Evolutionary conservation across 2,329 filamentous ascomycete species (phyloP).

Genomic region (Allantophomopsis cytisporea): DNA sequence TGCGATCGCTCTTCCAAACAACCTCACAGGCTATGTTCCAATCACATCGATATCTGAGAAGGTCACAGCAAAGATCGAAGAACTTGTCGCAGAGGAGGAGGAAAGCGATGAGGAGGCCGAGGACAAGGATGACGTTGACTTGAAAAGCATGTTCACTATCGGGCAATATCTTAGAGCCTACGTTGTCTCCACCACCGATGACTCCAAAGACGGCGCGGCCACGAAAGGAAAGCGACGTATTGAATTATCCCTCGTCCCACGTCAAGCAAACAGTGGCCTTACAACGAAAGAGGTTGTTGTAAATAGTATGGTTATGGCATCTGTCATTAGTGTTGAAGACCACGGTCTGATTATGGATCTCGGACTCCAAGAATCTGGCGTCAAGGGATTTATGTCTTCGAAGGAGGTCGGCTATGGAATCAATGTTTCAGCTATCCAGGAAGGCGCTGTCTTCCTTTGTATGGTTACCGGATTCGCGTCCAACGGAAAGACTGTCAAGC

Average conservation of each 20-base stretch:
- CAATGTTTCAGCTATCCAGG: slow-evolving; percentile 55
- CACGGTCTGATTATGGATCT: slow-evolving; percentile 91
- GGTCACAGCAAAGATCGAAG: slow-evolving; percentile 63
- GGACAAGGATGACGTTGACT: slow-evolving; percentile 48
- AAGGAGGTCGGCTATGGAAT: slow-evolving; percentile 62
- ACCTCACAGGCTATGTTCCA: slow-evolving; percentile 77
- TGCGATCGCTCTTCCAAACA: slow-evolving; percentile 78
- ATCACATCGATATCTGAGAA: slow-evolving; percentile 82
- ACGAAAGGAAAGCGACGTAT: slow-evolving; percentile 60
- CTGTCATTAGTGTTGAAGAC: slow-evolving; percentile 85
- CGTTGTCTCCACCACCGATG: slow-evolving; percentile 66
- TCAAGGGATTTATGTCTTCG: slow-evolving; percentile 75
- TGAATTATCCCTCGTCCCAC: slow-evolving; percentile 73
- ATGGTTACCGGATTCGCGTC: slow-evolving; percentile 62
- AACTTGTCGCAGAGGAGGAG: slow-evolving; percentile 45
- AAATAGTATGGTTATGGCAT: slow-evolving; percentile 73
- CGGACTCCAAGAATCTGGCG: slow-evolving; percentile 51
- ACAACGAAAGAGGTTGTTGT: slow-evolving; percentile 58
- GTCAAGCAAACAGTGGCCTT: slow-evolving; percentile 64
- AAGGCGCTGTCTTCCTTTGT: slow-evolving; percentile 76
- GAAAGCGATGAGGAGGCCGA: slow-evolving; percentile 41
- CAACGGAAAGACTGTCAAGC: slow-evolving; percentile 73
- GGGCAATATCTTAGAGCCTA: slow-evolving; percentile 83
- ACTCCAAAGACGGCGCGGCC: slow-evolving; percentile 28
- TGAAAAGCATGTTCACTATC: slow-evolving; percentile 61